Evolutionary conservation across 2,329 filamentous ascomycete genomes (phyloP).

Genomic region (Diaporthe australafricana): DNA sequence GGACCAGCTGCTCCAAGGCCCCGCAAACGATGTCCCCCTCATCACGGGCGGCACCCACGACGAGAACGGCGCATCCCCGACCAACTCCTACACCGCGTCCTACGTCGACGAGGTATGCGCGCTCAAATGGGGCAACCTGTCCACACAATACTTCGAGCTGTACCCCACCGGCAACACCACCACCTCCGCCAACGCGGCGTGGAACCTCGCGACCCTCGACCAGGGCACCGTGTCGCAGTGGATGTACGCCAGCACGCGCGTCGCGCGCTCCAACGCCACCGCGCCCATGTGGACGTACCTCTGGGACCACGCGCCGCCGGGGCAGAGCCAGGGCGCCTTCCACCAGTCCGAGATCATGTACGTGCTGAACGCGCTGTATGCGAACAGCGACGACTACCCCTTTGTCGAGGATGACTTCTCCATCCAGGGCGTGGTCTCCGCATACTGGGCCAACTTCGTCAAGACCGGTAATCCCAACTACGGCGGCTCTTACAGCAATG

Average conservation of each 20-base stretch:
- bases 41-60: constrained; percentile 51
- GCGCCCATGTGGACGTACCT: constrained; percentile 49
- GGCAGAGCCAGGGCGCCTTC: constrained; percentile 49
- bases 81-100: constrained; percentile 42
- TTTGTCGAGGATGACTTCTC: constrained; percentile 44
- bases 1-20: constrained; percentile 41
- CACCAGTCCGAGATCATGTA: constrained; percentile 54
- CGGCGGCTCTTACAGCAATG: constrained; percentile 26
- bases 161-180: constrained; percentile 43
- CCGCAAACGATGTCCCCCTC: constrained; percentile 49
- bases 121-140: constrained; percentile 38
- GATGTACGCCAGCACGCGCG: constrained; percentile 46
- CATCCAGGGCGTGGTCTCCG: constrained; percentile 45
- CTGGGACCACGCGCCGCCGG: constrained; percentile 49
- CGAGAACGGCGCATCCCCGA: constrained; percentile 44
- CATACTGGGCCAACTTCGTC: constrained; percentile 51
- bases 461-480: constrained; percentile 39
- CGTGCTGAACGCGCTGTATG: constrained; percentile 50
- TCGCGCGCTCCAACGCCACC: constrained; percentile 40
- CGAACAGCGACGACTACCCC: constrained; percentile 43
- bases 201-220: constrained; percentile 45
- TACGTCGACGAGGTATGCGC: constrained; percentile 41
- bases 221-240: constrained; percentile 40
- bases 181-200: constrained; percentile 40
- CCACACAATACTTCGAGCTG: constrained; percentile 43